Percentiles rank a stretch among this genome's conserved stretches.
phyloP scores from a whole-genome alignment of 495 filamentous ascomycete species.

The Penicillium canescens region DNA sequence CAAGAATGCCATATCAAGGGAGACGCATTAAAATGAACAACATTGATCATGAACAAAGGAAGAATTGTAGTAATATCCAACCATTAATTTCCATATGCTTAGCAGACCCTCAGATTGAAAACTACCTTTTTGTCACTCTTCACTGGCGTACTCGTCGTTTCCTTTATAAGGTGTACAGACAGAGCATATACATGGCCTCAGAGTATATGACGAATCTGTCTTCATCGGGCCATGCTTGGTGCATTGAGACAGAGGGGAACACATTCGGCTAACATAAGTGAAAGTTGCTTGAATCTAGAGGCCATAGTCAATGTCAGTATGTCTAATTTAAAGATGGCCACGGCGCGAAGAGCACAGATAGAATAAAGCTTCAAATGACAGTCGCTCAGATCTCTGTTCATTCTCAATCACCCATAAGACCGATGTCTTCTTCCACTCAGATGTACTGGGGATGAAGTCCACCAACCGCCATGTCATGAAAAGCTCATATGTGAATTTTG shows the following conservation, averaged over 20 bases:
- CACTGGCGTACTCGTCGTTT: conserved; percentile 30
- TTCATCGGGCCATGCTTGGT: conserved; percentile 16
- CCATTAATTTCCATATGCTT: not conserved
- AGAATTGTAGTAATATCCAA: too few species aligned
- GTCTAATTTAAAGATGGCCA: not conserved
- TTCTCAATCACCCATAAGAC: conserved; percentile 37
- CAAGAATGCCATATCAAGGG: too few species aligned
- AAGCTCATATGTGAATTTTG: conserved; percentile 29
- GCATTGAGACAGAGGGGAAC: not conserved
- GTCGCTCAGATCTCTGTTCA: conserved; percentile 49
- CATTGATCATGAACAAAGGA: too few species aligned
- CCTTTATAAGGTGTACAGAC: conserved; percentile 25
- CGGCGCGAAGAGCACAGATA: not conserved
- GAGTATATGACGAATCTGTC: conserved; percentile 25
- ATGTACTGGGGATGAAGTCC: conserved; percentile 29
- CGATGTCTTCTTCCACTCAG: conserved; percentile 36
- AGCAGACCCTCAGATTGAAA: conserved; percentile 27
- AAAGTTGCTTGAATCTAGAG: too few species aligned
- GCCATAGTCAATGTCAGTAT: not conserved
- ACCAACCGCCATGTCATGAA: conserved; percentile 33
- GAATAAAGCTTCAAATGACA: not conserved
- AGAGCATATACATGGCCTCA: conserved; percentile 24
- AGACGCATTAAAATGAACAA: too few species aligned
- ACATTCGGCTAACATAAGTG: too few species aligned
- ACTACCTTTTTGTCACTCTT: conserved; percentile 33